Percentiles rank a stretch among this genome's conserved stretches.
phyloP scores from a whole-genome alignment of 352 stramenopile genomes.

The Phytophthora aleatoria region DNA sequence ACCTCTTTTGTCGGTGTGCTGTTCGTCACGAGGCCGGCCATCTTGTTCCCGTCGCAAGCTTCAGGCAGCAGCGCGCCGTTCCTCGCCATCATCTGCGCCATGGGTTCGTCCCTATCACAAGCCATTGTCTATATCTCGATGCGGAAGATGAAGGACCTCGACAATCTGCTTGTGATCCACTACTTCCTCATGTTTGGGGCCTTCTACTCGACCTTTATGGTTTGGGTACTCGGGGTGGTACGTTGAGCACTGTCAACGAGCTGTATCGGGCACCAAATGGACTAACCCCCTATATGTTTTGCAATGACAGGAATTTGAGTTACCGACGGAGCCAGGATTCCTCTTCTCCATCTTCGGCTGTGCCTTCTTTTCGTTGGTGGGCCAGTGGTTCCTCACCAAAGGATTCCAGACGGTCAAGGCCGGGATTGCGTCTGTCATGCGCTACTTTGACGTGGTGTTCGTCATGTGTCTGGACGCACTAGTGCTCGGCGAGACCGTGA shows the following conservation, averaged over 20 bases:
- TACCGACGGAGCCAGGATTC: constrained; percentile 24
- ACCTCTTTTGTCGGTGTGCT: constrained; percentile 57
- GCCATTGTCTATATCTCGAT: constrained; percentile 54
- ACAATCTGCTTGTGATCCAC: constrained; percentile 48
- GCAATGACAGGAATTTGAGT: constrained; percentile 11
- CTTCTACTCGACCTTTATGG: constrained; percentile 30
- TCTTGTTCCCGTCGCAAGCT: constrained; percentile 45
- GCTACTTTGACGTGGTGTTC: constrained; percentile 75
- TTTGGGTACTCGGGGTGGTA: constrained; percentile 37
- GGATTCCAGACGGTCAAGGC: constrained; percentile 66
- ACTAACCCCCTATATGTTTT: not conserved
- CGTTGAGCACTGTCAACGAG: constrained; percentile 1
- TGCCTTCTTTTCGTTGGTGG: constrained; percentile 54
- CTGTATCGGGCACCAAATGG: not conserved
- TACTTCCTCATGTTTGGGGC: constrained; percentile 56
- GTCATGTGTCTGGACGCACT: constrained; percentile 58
- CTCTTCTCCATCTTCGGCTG: constrained; percentile 49
- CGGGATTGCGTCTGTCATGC: constrained; percentile 68
- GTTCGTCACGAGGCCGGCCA: constrained; percentile 52
- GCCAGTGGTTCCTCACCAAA: constrained; percentile 58
- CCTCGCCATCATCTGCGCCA: constrained; percentile 39
- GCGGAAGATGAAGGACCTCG: constrained; percentile 53
- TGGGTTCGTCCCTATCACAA: constrained; percentile 37
- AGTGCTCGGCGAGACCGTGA: constrained; percentile 56
- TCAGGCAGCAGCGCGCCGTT: constrained; percentile 13